phyloP scores from a whole-genome alignment of 345 rosid genomes.

The Abelmoschus esculentus region DNA sequence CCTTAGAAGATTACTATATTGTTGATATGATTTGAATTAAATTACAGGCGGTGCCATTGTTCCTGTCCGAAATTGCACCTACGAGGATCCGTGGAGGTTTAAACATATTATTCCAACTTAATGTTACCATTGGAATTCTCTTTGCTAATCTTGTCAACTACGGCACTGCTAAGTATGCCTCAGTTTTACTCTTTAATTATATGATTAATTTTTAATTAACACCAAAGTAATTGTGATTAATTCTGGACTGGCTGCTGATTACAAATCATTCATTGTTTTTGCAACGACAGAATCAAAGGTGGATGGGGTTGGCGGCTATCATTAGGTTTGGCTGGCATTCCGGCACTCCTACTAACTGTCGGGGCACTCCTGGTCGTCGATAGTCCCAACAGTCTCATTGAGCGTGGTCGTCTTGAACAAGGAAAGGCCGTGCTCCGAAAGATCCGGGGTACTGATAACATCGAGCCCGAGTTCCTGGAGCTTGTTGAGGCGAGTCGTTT shows the following conservation, averaged over 20 bases:
- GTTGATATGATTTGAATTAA: neutral
- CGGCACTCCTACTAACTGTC: constrained; percentile 63
- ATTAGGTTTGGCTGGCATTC: constrained; percentile 79
- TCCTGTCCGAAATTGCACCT: constrained; percentile 95
- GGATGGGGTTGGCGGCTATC: constrained; percentile 99
- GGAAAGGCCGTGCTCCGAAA: constrained; percentile 74
- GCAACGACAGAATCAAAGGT: constrained; percentile 44
- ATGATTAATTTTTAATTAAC: neutral
- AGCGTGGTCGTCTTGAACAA: constrained; percentile 75
- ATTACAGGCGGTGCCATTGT: constrained; percentile 78
- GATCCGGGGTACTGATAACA: constrained; percentile 73
- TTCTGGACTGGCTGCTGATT: no score
- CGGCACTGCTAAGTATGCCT: constrained; percentile 75
- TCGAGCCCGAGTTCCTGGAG: constrained; percentile 78
- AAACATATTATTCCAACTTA: constrained; percentile 89
- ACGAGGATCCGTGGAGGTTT: constrained; percentile 86
- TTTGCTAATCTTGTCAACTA: constrained; percentile 89
- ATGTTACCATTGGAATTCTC: constrained; percentile 86
- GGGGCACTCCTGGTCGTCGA: constrained; percentile 80
- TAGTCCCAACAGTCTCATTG: constrained; percentile 87
- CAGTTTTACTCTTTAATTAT: neutral
- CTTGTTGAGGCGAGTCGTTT: constrained; percentile 86
- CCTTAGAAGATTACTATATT: no score
- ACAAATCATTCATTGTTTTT: no score
- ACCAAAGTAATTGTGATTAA: no score